Evolutionary conservation across 139 green algal species (phyloP), one percentile per base, ranked within the genome.

Genomic region (Astrephomene gubernaculifera): DNA sequence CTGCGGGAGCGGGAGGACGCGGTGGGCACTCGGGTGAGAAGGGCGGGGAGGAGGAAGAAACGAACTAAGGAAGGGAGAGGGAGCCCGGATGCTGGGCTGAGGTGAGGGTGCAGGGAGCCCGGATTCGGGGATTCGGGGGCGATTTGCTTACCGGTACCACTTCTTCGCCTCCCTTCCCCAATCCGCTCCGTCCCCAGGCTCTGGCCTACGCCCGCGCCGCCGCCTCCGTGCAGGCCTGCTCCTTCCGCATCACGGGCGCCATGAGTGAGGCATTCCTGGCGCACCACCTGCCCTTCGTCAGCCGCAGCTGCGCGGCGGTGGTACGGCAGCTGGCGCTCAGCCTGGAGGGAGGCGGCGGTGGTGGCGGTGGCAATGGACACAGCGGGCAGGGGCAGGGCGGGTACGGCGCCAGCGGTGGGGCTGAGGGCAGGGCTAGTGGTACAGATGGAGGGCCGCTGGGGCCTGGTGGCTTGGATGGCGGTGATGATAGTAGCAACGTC

Each of bases 181-280:
- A 8, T 1, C 70, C 1, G 29, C 70, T 14, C 2, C 14, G 21
- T 5, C 43, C 70, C 29, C 76, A 83, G 76, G 76, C 60, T 29
- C 76, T 83, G 0, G 76, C 76, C 21, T 83, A 83, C 61, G 76
- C 76, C 19, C 76, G 76, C 41, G 76, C 76, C 60, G 76, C 76
- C n/a, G 76, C 76, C 14, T 9, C 76, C 3, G 76, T 83, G 17
- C 60, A 73, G 60, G 76, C 41, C 19, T 83, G 76, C 61, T 39
- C 76, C 76, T 83, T 83, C 76, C 61, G 61, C 61, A 63, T 83
- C 41, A 38, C 29, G n/a, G 14, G 8, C 41, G 24, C 27, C 61
- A 63, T 83, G n/a, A 14, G 1, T 1, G 60, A 63, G 10, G 60
- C n/a, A 19, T 38, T n/a, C 29, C 61, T 83, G 0, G 41, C 45